These are phyloP conservation scores for Tulasnella sp. DNA, from an alignment of 768 basidiomycete species.

Conservation along the genomic window DNA sequence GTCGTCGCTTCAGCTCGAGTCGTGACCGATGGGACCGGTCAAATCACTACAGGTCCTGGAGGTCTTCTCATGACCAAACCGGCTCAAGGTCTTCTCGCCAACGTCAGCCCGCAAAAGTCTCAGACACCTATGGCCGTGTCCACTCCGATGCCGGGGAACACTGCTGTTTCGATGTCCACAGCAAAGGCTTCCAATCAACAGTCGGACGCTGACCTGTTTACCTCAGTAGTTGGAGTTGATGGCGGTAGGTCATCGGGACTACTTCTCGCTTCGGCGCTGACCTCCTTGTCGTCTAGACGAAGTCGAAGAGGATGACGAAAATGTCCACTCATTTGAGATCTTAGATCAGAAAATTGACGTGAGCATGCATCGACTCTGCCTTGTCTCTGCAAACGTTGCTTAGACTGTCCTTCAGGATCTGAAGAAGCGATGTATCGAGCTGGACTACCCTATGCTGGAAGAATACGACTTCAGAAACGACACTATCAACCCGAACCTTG, in stretches of 20 bases:
- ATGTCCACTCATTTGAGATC: constrained; percentile 95
- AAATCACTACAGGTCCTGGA: constrained; percentile 44
- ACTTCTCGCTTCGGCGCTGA: neutral
- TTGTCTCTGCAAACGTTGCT: neutral
- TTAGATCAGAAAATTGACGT: constrained; percentile 90
- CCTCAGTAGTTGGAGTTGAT: constrained; percentile 93
- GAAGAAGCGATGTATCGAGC: constrained; percentile 90
- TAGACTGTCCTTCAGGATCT: constrained; percentile 50
- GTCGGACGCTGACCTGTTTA: constrained; percentile 72
- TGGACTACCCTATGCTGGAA: constrained; percentile 96
- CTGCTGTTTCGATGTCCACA: constrained; percentile 11
- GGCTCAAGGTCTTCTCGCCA: constrained; percentile 69
- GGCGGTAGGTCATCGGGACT: constrained; percentile 36
- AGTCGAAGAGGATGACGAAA: constrained; percentile 95
- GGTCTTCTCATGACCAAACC: constrained; percentile 40
- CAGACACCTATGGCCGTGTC: constrained; percentile 52
- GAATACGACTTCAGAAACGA: constrained; percentile 99
- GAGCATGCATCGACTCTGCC: constrained; percentile 1
- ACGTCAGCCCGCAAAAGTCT: constrained; percentile 49
- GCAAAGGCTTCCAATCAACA: constrained; percentile 21
- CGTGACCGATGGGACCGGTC: constrained; percentile 47
- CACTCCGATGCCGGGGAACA: constrained; percentile 12
- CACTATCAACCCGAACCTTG: constrained; percentile 88
- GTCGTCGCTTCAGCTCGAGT: constrained; percentile 78
- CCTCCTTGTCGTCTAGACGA: constrained; percentile 49